Conservation (phyloP, 2,329 filamentous ascomycete genomes). For the Aureobasidium sp. region DNA sequence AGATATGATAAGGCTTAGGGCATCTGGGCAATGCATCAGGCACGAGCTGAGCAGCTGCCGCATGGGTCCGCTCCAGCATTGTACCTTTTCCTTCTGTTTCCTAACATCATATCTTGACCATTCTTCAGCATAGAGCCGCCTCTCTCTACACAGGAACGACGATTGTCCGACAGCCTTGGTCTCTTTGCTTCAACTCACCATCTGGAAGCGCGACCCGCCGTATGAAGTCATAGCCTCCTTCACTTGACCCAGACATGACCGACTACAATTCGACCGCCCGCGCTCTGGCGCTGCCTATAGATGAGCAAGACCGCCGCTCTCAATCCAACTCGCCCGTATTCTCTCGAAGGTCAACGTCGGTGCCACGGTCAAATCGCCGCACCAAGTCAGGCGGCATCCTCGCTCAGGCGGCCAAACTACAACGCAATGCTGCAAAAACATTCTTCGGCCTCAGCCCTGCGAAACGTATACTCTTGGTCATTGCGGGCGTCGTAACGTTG, state of each 20-base stretch:
- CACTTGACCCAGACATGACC: slow-evolving; percentile 25
- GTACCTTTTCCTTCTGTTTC: neutral
- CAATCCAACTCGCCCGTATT: slow-evolving; percentile 43
- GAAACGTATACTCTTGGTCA: slow-evolving; percentile 53
- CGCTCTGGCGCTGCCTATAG: slow-evolving; percentile 45
- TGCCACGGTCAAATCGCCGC: slow-evolving; percentile 28
- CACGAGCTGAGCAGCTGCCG: neutral
- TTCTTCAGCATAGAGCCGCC: neutral
- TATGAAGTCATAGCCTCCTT: slow-evolving; percentile 4
- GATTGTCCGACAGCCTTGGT: neutral
- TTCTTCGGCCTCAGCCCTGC: slow-evolving; percentile 50
- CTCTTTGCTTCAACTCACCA: neutral
- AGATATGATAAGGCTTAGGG: slow-evolving; percentile 1
- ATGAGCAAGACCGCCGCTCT: slow-evolving; percentile 31
- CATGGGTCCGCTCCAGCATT: neutral
- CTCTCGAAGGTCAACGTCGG: slow-evolving; percentile 36
- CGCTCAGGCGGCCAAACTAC: slow-evolving; percentile 36
- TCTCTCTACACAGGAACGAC: neutral
- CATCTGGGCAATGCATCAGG: neutral
- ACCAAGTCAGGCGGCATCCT: slow-evolving; percentile 33
- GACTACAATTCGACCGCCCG: slow-evolving; percentile 40
- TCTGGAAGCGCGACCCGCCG: neutral
- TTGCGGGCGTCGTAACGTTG: slow-evolving; percentile 43
- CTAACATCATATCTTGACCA: neutral
- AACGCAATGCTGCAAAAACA: slow-evolving; percentile 38